Percentiles rank a stretch among this genome's conserved stretches.
These are phyloP conservation scores for Gentiana macrophylla DNA, from an alignment of 257 asterid species.

Conservation along the genomic window DNA sequence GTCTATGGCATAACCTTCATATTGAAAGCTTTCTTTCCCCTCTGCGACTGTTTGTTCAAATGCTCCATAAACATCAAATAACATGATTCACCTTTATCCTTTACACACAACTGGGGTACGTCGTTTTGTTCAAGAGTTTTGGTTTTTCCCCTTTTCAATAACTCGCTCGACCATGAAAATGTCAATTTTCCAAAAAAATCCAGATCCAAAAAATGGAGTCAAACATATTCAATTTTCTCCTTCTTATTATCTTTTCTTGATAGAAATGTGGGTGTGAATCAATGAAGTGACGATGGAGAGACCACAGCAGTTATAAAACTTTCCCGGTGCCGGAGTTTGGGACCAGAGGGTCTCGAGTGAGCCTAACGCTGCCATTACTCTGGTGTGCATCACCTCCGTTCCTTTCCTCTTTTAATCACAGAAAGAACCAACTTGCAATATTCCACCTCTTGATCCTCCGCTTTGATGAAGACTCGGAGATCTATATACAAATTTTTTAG, in stretches of 20 bases:
- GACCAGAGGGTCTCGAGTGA: no score
- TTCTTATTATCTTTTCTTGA: conserved; percentile 1
- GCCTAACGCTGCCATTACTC: no score
- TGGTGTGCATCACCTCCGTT: no score
- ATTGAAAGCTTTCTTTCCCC: conserved; percentile 14
- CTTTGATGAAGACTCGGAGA: no score
- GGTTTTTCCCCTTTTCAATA: conserved; percentile 23
- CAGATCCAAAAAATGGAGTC: conserved; percentile 24
- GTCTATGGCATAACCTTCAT: conserved; percentile 46
- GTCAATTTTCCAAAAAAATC: conserved; percentile 10
- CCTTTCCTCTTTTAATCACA: no score
- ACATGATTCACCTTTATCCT: conserved; percentile 20
- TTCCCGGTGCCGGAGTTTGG: conserved; percentile 8
- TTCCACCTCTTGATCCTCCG: no score
- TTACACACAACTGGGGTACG: conserved; percentile 17
- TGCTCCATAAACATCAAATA: conserved; percentile 17
- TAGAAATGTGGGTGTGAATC: conserved; percentile 17
- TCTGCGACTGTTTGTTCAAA: conserved; percentile 14
- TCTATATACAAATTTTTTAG: no score
- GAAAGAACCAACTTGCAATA: no score
- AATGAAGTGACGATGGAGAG: conserved; percentile 33
- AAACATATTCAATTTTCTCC: background rate
- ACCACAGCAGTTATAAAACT: conserved; percentile 34
- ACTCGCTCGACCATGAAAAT: conserved; percentile 23
- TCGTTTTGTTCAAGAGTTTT: conserved; percentile 17